phyloP scores from a whole-genome alignment of 345 rosid genomes.

The Rubroshorea leprosula region DNA sequence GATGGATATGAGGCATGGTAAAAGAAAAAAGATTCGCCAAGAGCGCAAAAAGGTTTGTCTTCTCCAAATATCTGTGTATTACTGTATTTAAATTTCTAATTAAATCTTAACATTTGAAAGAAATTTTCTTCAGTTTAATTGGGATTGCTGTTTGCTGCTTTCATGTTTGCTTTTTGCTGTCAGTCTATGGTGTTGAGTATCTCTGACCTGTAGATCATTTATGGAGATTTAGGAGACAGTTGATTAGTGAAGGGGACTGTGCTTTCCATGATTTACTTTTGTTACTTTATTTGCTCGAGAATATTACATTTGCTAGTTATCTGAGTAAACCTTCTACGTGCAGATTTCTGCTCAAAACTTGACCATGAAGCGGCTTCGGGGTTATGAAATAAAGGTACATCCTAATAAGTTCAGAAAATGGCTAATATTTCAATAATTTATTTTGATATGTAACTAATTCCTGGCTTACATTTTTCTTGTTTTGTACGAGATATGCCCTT shows the following conservation, averaged over 20 bases:
- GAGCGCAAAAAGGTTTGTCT: slow-evolving; percentile 84
- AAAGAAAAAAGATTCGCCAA: slow-evolving; percentile 85
- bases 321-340: slow-evolving; percentile 25
- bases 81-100: not conserved
- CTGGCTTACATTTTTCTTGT: not conserved
- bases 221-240: not conserved
- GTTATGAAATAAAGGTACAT: slow-evolving; percentile 86
- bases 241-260: not conserved
- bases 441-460: too few relatives aligned
- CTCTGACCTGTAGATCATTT: not conserved
- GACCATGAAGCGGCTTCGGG: slow-evolving; percentile 79
- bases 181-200: not conserved
- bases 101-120: not conserved
- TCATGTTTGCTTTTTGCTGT: not conserved
- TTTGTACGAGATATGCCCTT: not conserved
- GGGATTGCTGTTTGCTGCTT: not conserved
- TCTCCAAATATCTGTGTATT: not conserved
- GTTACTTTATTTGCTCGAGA: not conserved
- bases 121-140: not conserved
- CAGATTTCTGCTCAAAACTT: slow-evolving; percentile 81
- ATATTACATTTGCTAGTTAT: slow-evolving; percentile 14
- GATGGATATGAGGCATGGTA: slow-evolving; percentile 93
- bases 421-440: not conserved
- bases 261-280: not conserved
- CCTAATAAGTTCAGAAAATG: too few relatives aligned